Evolutionary conservation across 2,329 filamentous ascomycete genomes (phyloP).

Genomic region (Atkinsonella hypoxylon): DNA sequence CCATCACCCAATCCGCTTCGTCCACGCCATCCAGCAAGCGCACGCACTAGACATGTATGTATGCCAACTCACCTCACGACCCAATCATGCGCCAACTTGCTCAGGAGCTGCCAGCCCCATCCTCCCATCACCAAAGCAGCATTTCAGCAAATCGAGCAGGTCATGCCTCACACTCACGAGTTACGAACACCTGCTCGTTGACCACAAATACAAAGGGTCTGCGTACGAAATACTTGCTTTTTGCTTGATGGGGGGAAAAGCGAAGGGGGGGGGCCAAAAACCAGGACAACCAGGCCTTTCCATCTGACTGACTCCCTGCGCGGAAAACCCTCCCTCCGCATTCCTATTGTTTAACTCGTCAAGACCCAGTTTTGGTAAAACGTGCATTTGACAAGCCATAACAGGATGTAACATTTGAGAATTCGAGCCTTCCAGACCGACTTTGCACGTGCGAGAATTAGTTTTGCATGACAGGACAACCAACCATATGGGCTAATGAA

Average conservation of each 20-base stretch:
- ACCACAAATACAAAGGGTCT: background rate
- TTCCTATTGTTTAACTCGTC: no score
- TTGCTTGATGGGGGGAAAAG: background rate
- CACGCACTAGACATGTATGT: conserved; percentile 12
- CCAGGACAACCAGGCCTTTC: no score
- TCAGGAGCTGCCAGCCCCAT: background rate
- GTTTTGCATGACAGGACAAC: no score
- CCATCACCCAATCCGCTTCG: conserved; percentile 14
- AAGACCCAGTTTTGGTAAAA: no score
- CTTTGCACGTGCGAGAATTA: no score
- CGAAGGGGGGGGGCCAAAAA: no score
- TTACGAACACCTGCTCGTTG: background rate
- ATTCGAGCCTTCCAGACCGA: no score
- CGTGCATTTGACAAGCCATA: no score
- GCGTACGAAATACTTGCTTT: background rate
- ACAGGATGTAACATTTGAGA: no score
- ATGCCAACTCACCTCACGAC: conserved; percentile 13
- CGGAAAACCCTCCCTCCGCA: no score
- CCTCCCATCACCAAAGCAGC: background rate
- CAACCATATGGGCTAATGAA: no score
- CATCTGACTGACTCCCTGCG: background rate
- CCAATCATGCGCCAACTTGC: conserved; percentile 16
- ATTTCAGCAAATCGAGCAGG: background rate
- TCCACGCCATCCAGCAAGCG: conserved; percentile 16
- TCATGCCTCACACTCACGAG: background rate